phyloP scores from a whole-genome alignment of 257 asterid species.

The Solanum bukasovii region DNA sequence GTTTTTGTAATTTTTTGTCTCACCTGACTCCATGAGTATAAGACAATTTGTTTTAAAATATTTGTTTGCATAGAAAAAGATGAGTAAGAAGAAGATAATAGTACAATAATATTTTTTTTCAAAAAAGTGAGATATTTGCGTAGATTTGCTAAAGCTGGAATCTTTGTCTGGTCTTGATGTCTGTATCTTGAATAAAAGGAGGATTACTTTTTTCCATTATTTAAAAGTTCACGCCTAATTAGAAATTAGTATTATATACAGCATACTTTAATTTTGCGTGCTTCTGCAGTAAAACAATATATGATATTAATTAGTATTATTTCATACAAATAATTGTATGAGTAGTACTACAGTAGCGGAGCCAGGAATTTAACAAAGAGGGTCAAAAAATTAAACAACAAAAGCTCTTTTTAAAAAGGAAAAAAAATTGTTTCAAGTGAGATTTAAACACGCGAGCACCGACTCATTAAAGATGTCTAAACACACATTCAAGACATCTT shows the following conservation, averaged over 20 bases:
- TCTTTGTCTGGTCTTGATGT: slow-evolving; percentile 10
- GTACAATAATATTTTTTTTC: not conserved
- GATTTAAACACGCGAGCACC: too few species aligned
- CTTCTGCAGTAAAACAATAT: not conserved
- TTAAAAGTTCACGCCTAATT: not conserved
- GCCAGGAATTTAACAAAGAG: too few species aligned
- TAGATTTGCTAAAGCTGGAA: slow-evolving; percentile 11
- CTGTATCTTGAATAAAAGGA: slow-evolving; percentile 6
- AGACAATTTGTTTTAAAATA: not conserved
- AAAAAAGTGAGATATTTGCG: not conserved
- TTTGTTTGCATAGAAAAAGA: not conserved
- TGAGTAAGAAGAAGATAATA: not conserved
- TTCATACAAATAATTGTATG: not conserved
- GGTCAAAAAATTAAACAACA: too few species aligned
- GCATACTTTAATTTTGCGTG: not conserved
- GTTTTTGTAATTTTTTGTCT: too few species aligned
- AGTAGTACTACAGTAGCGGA: not conserved
- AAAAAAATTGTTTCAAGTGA: too few species aligned
- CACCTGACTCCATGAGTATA: not conserved
- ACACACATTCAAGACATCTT: too few species aligned
- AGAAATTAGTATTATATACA: not conserved
- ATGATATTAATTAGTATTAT: not conserved
- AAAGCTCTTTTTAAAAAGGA: too few species aligned
- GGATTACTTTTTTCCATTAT: slow-evolving; percentile 1
- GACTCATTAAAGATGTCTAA: too few species aligned